Evolutionary conservation across 352 stramenopile genomes (phyloP).

Genomic region (Phytophthora melonis): DNA sequence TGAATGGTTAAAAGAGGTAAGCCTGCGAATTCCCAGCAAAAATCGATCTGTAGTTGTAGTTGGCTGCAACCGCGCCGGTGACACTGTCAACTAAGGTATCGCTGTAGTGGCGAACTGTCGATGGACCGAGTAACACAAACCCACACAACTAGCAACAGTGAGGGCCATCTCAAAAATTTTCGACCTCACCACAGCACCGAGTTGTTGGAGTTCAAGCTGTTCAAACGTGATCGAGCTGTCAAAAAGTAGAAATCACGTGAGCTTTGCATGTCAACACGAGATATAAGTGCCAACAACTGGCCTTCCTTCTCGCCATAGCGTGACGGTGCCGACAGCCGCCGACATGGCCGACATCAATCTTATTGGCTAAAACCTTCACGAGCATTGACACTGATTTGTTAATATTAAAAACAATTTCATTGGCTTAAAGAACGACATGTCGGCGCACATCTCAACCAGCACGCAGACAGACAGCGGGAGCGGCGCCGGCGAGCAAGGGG

Average conservation of each 20-base stretch:
- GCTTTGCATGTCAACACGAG: too few species aligned
- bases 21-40: conserved; percentile 56
- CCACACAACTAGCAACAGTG: conserved; percentile 62
- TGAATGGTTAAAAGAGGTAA: conserved; percentile 50
- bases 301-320: conserved; percentile 68
- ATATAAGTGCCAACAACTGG: background rate
- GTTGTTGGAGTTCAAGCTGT: conserved; percentile 47
- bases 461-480: too few species aligned
- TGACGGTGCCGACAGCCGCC: too few species aligned
- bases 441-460: too few species aligned
- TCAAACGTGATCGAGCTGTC: conserved; percentile 55
- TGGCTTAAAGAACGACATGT: too few species aligned
- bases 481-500: too few species aligned
- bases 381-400: too few species aligned
- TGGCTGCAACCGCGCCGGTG: conserved; percentile 45
- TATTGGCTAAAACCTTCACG: too few species aligned
- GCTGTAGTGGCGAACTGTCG: conserved; percentile 81
- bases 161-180: conserved; percentile 67
- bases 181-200: conserved; percentile 44
- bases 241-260: background rate
- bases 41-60: conserved; percentile 64
- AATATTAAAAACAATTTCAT: too few species aligned
- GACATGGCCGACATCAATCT: too few species aligned
- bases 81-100: conserved; percentile 65
- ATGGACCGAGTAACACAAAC: conserved; percentile 70